Base-by-base conservation (phyloP, 192 early-diverging fungal species). In the Coemansia brasiliensis region DNA sequence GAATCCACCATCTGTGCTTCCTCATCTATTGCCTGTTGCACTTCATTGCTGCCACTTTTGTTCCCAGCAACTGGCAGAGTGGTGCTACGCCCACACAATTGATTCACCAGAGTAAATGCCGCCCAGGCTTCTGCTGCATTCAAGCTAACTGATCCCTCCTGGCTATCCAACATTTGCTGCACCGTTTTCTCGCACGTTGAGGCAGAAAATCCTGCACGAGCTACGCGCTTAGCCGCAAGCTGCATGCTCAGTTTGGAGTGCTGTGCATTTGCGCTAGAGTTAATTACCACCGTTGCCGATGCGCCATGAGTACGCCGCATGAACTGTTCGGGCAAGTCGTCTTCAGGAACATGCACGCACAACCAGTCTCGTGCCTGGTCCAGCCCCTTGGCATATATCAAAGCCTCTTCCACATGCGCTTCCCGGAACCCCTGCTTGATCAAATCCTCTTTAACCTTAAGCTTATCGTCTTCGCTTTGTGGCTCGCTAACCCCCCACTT, bases 331-430 rank as follows among this genome's bases (percentile, higher is more conserved):
- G 80, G 80, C 52, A 77, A 56, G 76, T 87, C 94, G 67, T 91
- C 91, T 56, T 96, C 94, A 10, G 94, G 92, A 15, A 96, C 87
- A 72, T 96, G 88, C 15, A 93, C 56, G 52, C 88, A 89, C 39
- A 96, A 83, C 94, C 94, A 96, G 52, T 96, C 88, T 7, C 94
- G 52, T 1, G 86, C 86, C 3, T 72, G 54, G 0, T 66, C 61
- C 5, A 69, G 58, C 48, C 85, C 73, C 5, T 59, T 40, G 18
- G 79, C 74, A 68, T 85, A 84, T 37, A 69, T 61, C 35, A 91
- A 65, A 0, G 92, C 90, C 69, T 96, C 94, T 5, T 77, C 68
- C 7, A 89, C 85, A 69, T 94, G 92, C 7, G 79, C 65, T 17
- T 59, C 25, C 18, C 83, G 81, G 65, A 96, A 96, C 3, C 92